phyloP scores from a whole-genome alignment of 805 yeast genomes.

The Myxozyma udenii region DNA sequence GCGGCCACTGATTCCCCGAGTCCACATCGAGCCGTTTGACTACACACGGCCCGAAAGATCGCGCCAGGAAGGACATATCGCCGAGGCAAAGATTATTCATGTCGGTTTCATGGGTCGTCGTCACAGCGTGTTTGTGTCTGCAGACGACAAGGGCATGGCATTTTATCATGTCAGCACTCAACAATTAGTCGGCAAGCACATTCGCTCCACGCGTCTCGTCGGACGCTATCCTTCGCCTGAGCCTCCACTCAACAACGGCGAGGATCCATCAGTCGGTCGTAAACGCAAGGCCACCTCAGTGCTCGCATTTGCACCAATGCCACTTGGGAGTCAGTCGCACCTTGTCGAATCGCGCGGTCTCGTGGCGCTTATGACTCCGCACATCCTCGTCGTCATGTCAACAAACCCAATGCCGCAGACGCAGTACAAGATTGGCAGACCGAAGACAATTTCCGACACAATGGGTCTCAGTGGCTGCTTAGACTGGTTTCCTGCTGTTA shows the following conservation, averaged over 20 bases:
- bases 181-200: slow-evolving; percentile 51
- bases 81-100: slow-evolving; percentile 43
- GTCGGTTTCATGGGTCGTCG: slow-evolving; percentile 50
- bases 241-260: slow-evolving; percentile 28
- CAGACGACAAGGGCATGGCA: slow-evolving; percentile 57
- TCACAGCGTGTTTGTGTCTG: slow-evolving; percentile 54
- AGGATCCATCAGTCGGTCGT: slow-evolving; percentile 5
- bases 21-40: slow-evolving; percentile 36
- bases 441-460: slow-evolving; percentile 41
- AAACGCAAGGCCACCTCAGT: slow-evolving; percentile 36
- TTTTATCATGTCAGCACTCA: slow-evolving; percentile 63
- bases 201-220: slow-evolving; percentile 49
- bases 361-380: slow-evolving; percentile 57
- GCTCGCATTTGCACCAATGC: slow-evolving; percentile 51
- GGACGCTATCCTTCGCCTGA: slow-evolving; percentile 47
- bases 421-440: slow-evolving; percentile 53
- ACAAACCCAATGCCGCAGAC: slow-evolving; percentile 51
- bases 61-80: slow-evolving; percentile 41
- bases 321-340: slow-evolving; percentile 56
- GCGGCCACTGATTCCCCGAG: slow-evolving; percentile 35
- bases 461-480: slow-evolving; percentile 45
- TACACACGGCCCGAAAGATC: slow-evolving; percentile 18
- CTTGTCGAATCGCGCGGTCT: slow-evolving; percentile 58
- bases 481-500: slow-evolving; percentile 61
- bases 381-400: slow-evolving; percentile 52